Base-by-base conservation (phyloP, 306 rosid species). In the Inga leiocalycina region DNA sequence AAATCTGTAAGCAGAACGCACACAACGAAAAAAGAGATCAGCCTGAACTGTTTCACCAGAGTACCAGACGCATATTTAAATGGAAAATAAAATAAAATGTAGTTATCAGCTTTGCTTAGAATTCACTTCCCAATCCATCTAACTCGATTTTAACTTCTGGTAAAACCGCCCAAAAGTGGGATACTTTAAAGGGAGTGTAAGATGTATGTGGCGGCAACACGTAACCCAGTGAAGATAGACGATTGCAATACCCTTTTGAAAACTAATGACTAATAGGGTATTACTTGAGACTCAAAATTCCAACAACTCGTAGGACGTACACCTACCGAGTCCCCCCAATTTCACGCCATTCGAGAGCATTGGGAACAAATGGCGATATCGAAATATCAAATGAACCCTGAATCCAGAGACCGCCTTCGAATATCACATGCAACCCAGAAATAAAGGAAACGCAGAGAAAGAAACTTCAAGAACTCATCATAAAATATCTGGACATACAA, bases 61-160 rank as follows among this genome's bases (percentile, higher is more conserved):
- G 39, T 13, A 64, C 69, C 41, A 10, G 57, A 67, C 79, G 80
- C 56, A 70, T 68, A 80, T 62, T 62, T 17, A 27, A 62, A 62
- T 81, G 79, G 85, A 72, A 84, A 85, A 82, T 68, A 74, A 79
- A 74, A 68, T 24, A 67, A 70, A 65, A 62, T 78, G 88, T 81
- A 79, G 87, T 85, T 78, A 45, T 62, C 68, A 82, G 70, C 91
- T 84, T 89, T 81, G 91, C 96, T 88, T 90, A 88, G 87, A 93
- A 85, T 88, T 84, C 88, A 93, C 96, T 85, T 84, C 71, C 83
- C 66, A 69, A 41, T 82, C 71, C 78, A 85, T 85, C 92, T 74
- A 83, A 81, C 87, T 68, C 74, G 51, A 67, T 70, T 88, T 61
- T 71, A 78, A 67, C 76, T 75, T 81, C 57, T 43, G 75, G 68